Evolutionary conservation across 2,329 filamentous ascomycete genomes (phyloP).

Genomic region (Phaeoacremonium minimum): DNA sequence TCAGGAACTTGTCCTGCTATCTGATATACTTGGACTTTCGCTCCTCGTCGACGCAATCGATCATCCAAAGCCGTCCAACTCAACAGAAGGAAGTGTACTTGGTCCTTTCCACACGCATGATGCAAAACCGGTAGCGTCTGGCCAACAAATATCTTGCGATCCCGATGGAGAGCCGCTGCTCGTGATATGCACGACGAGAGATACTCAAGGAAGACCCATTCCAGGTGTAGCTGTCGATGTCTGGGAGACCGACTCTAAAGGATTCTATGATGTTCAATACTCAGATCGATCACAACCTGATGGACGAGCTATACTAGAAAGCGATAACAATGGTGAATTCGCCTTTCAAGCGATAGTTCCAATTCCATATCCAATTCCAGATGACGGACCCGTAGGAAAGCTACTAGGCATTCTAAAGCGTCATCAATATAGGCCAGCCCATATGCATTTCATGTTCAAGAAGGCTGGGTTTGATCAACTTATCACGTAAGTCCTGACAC

Average conservation of each 20-base stretch:
- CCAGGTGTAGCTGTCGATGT: constrained; percentile 65
- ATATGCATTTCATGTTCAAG: constrained; percentile 71
- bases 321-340: constrained; percentile 54
- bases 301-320: constrained; percentile 59
- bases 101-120: constrained; percentile 79
- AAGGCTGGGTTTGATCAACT: constrained; percentile 61
- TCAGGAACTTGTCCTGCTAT: constrained; percentile 72
- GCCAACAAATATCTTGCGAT: constrained; percentile 58
- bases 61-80: constrained; percentile 64
- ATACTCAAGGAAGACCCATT: constrained; percentile 56
- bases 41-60: constrained; percentile 73
- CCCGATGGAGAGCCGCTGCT: constrained; percentile 61
- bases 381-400: constrained; percentile 63
- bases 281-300: constrained; percentile 54
- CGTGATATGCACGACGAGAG: constrained; percentile 62
- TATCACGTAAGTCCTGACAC: constrained; percentile 61
- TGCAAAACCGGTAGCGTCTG: constrained; percentile 47
- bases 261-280: constrained; percentile 74
- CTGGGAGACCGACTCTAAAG: constrained; percentile 74
- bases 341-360: constrained; percentile 70
- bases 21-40: constrained; percentile 69
- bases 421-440: constrained; percentile 58
- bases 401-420: constrained; percentile 49
- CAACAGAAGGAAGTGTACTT: constrained; percentile 73
- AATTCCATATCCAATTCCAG: constrained; percentile 65